Evolutionary conservation across 2,329 filamentous ascomycete species (phyloP).

Genomic region (Cladosporium sp.): DNA sequence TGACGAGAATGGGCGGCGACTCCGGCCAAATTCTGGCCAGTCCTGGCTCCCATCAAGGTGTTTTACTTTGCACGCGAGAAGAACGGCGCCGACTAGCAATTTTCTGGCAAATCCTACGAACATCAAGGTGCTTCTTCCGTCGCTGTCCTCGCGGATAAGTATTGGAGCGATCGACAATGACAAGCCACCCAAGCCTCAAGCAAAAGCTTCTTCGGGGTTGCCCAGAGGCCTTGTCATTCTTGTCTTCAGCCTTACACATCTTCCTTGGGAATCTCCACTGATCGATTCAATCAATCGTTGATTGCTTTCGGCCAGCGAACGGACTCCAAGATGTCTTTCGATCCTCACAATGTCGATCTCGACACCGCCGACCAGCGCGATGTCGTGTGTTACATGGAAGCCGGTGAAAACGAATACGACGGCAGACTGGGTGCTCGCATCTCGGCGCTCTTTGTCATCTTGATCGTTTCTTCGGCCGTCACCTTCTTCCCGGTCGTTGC

Average conservation of each 20-base stretch:
- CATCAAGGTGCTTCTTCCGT: conserved; percentile 3
- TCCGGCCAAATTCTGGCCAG: neutral
- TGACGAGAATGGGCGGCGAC: neutral
- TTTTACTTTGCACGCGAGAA: neutral
- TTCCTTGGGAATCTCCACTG: neutral
- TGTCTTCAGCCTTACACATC: conserved; percentile 2
- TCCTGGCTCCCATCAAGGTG: conserved; percentile 7
- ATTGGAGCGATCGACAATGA: conserved; percentile 3
- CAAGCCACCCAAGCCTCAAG: conserved; percentile 8
- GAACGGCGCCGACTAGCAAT: neutral
- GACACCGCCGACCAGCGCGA: conserved; percentile 30
- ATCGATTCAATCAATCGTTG: too few relatives aligned
- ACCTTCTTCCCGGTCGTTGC: conserved; percentile 45
- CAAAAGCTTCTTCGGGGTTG: conserved; percentile 10
- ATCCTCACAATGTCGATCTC: conserved; percentile 23
- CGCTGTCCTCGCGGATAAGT: conserved; percentile 2
- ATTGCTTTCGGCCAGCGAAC: too few relatives aligned
- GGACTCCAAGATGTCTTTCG: conserved; percentile 10
- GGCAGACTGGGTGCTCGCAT: conserved; percentile 41
- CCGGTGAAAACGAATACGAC: conserved; percentile 47
- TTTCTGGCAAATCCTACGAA: neutral
- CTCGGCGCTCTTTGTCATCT: conserved; percentile 41
- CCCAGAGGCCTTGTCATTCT: conserved; percentile 9
- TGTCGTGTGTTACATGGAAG: conserved; percentile 47
- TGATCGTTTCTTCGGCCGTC: conserved; percentile 35